Evolutionary conservation across 345 rosid genomes (phyloP).

Genomic region (Citrus maxima): DNA sequence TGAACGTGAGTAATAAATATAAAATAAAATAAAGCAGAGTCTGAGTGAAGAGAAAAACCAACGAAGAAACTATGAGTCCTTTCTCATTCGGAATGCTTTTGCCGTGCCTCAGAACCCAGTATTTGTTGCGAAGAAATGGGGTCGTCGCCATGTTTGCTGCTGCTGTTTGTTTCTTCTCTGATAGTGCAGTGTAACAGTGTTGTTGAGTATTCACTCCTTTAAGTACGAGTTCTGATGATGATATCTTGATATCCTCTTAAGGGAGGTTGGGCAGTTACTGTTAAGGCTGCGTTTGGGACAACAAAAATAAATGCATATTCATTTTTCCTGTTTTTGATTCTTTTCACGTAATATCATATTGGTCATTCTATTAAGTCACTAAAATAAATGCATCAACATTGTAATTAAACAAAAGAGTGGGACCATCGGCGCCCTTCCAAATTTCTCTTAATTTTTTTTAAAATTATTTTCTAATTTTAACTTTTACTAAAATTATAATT

Average conservation of each 20-base stretch:
- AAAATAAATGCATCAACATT: no score
- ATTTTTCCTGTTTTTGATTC: no score
- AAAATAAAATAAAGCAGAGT: not conserved
- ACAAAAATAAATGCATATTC: no score
- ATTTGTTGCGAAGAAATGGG: constrained; percentile 45
- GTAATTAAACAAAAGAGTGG: no score
- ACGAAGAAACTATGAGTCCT: constrained; percentile 74
- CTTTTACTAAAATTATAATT: no score
- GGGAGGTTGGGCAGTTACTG: not conserved
- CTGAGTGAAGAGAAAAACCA: constrained; percentile 37
- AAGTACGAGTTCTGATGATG: not conserved
- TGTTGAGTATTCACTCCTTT: not conserved
- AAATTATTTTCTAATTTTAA: no score
- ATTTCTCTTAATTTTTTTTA: no score
- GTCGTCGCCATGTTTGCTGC: constrained; percentile 27
- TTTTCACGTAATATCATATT: no score
- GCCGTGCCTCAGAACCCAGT: constrained; percentile 83
- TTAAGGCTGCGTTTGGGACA: not conserved
- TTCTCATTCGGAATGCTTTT: constrained; percentile 90
- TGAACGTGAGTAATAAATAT: not conserved
- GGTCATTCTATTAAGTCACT: no score
- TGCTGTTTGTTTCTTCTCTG: not conserved
- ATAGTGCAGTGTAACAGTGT: not conserved
- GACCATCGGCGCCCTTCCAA: rapidly evolving
- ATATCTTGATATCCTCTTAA: not conserved